Conservation (phyloP, 129 eudicot species). For the Rutidosis leptorrhynchoides region DNA sequence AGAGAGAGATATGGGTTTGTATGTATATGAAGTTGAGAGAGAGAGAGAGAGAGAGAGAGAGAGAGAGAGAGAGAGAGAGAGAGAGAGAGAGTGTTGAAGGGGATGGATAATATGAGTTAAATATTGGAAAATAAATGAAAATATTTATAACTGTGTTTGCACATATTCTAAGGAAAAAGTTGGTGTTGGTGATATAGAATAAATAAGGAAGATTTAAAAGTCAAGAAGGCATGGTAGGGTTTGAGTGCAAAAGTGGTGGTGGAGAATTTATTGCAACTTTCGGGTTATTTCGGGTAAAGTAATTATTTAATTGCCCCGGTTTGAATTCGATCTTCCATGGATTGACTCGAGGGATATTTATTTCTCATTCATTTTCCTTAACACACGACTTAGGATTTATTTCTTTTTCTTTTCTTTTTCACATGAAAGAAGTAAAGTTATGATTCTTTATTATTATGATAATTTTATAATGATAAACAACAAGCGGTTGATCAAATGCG, state of each 20-base stretch:
- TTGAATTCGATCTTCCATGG: conserved; percentile 28
- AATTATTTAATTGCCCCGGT: conserved; percentile 18
- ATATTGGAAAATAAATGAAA: neutral
- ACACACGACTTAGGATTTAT: neutral
- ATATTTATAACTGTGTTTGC: neutral
- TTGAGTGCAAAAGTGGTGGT: conserved; percentile 42
- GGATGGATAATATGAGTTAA: conserved; percentile 15
- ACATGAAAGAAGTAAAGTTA: too few species aligned
- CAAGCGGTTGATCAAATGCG: too few species aligned
- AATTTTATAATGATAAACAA: too few species aligned
- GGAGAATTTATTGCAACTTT: conserved; percentile 35
- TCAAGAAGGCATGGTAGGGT: conserved; percentile 39
- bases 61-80: conserved; percentile 22
- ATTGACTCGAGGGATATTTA: conserved; percentile 39
- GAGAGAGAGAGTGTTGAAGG: conserved; percentile 14
- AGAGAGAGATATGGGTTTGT: conserved; percentile 11
- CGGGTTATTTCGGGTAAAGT: conserved; percentile 39
- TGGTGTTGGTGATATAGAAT: conserved; percentile 26
- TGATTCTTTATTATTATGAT: too few species aligned
- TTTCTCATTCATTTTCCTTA: conserved; percentile 24
- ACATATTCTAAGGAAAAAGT: conserved; percentile 31
- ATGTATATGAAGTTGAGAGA: conserved; percentile 19
- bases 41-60: conserved; percentile 16
- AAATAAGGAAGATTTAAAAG: conserved; percentile 28
- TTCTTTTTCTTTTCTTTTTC: neutral